Evolutionary conservation across 768 basidiomycete species (phyloP), one percentile per base, ranked within the genome.

Genomic region (Lepiota venenata): DNA sequence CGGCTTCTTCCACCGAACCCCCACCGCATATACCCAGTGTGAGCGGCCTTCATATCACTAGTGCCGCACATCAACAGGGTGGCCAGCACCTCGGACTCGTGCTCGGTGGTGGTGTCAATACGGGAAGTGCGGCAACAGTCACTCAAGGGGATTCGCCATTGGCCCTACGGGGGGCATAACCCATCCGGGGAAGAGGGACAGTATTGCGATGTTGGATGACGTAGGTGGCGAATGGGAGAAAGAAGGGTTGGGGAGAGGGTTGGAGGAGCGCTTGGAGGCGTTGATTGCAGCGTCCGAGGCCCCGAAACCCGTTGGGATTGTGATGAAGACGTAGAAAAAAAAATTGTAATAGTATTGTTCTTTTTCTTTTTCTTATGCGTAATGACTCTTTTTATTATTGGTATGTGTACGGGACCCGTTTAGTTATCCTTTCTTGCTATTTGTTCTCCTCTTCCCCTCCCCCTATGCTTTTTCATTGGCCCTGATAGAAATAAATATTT

Each of bases 171-270:
- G 67, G 41, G 76, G 69, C 20, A n/a, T 63, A 2, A 60, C 62
- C 1, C 63, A 69, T 15, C 50, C 60, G 7, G 61, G 61, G 6
- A 64, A 64, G 49, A 40, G 68, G 49, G 78, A 75, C 55, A 75
- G 71, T 18, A 66, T 76, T 35, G 72, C 69, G 7, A 54, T 84
- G 59, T 60, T 82, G 44, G 85, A 85, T 60, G 86, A 87, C 42
- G 70, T 80, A 1, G 89, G 90, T 8, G 90, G 91, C 0, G 93
- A 94, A 69, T 95, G 91, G 91, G 88, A 91, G 58, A 72, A 91
- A 1, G 88, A 91, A 60, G 92, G 92, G 0, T 66, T 95, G 21
- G 92, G 93, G 0, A 80, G 72, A 56, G 92, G 93, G 0, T 67
- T 95, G 46, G 93, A 90, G 68, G 92, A 93, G 72, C 72, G 92